Evolutionary conservation across 1,284 basidiomycete genomes (phyloP).

Genomic region (Lentinula novae-zelandiae): DNA sequence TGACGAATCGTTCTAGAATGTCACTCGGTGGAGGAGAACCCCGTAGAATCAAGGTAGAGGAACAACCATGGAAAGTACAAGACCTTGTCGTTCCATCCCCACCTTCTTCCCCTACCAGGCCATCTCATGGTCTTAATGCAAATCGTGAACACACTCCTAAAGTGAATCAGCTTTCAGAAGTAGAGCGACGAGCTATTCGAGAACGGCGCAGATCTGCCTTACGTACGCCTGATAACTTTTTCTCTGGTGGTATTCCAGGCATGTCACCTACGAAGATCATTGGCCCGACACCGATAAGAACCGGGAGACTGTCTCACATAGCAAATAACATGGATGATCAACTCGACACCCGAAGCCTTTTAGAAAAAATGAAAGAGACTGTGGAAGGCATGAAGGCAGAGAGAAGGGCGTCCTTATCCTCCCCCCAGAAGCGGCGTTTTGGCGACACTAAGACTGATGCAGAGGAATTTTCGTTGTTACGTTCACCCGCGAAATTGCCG

Average conservation of each 20-base stretch:
- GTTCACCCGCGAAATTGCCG: slow-evolving; percentile 2
- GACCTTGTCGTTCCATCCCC: slow-evolving; percentile 46
- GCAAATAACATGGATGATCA: slow-evolving; percentile 25
- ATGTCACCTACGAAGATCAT: slow-evolving; percentile 3
- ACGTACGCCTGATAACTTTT: slow-evolving; percentile 8
- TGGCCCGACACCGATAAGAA: slow-evolving; percentile 21
- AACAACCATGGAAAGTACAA: slow-evolving; percentile 48
- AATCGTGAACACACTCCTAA: background rate
- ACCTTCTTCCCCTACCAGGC: background rate
- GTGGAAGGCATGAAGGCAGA: slow-evolving; percentile 54
- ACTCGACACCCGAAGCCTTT: slow-evolving; percentile 46
- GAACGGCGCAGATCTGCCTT: slow-evolving; percentile 13
- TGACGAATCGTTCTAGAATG: slow-evolving; percentile 18
- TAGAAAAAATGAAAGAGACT: slow-evolving; percentile 61
- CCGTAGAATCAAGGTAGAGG: slow-evolving; percentile 39
- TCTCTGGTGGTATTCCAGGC: slow-evolving; percentile 13
- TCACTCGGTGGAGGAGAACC: slow-evolving; percentile 40
- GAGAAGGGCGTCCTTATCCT: slow-evolving; percentile 37
- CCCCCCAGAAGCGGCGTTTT: slow-evolving; percentile 15
- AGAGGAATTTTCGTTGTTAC: slow-evolving; percentile 8
- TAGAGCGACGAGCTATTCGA: slow-evolving; percentile 11
- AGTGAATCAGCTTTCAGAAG: slow-evolving; percentile 1
- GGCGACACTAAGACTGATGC: slow-evolving; percentile 2
- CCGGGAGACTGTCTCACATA: slow-evolving; percentile 15
- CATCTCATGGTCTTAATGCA: background rate